These are phyloP conservation scores for Trametes elegans DNA, from an alignment of 768 basidiomycete species.

Conservation along the genomic window DNA sequence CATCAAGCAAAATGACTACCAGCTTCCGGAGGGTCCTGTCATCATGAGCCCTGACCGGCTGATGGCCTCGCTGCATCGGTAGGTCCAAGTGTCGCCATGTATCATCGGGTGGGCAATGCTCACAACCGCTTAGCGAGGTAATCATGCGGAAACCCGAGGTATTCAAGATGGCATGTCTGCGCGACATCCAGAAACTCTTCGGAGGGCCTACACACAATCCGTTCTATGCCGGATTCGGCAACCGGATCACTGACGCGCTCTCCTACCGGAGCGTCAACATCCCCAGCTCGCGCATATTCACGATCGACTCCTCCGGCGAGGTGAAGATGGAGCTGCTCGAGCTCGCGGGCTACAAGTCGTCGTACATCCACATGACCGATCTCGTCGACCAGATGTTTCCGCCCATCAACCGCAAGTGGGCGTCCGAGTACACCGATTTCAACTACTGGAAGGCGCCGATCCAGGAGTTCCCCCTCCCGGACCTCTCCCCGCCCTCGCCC, in stretches of 20 bases:
- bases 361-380: constrained; percentile 99
- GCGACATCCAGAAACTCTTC: constrained; percentile 92
- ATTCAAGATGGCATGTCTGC: constrained; percentile 99
- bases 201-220: constrained; percentile 68
- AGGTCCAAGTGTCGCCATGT: constrained; percentile 25
- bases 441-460: constrained; percentile 92
- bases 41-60: constrained; percentile 98
- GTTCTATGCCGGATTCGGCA: constrained; percentile 98
- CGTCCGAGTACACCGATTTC: constrained; percentile 93
- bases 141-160: constrained; percentile 99
- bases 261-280: constrained; percentile 97
- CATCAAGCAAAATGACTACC: constrained; percentile 93
- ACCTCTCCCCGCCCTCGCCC: constrained; percentile 84
- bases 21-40: constrained; percentile 96
- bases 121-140: constrained; percentile 68
- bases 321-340: constrained; percentile 98
- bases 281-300: constrained; percentile 93
- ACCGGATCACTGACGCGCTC: constrained; percentile 95
- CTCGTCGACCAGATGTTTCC: constrained; percentile 99
- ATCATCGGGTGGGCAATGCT: too few relatives aligned
- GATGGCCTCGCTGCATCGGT: constrained; percentile 94
- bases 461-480: constrained; percentile 75
- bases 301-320: constrained; percentile 91
- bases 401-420: constrained; percentile 85
- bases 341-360: constrained; percentile 94